These are phyloP conservation scores for Fusarium chaquense DNA, from an alignment of 2,329 filamentous ascomycete species.

Conservation along the genomic window DNA sequence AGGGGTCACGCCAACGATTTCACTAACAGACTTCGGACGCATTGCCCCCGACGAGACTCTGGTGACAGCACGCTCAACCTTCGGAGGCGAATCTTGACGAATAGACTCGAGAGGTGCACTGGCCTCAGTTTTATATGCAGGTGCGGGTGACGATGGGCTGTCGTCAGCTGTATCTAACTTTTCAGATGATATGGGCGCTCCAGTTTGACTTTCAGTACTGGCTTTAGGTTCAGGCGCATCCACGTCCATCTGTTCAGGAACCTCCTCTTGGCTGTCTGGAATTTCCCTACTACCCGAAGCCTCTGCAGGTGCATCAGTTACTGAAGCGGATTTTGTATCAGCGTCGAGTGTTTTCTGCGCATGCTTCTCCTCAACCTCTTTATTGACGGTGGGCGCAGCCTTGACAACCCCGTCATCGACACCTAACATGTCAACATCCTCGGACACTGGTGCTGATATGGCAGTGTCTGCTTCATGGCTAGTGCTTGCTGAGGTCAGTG, in stretches of 20 bases:
- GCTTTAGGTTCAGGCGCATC: slow-evolving; percentile 47
- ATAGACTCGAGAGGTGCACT: slow-evolving; percentile 11
- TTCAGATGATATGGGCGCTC: slow-evolving; percentile 7
- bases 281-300: slow-evolving; percentile 45
- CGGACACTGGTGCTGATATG: neutral
- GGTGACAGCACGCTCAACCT: slow-evolving; percentile 70
- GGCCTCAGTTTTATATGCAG: neutral
- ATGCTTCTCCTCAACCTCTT: slow-evolving; percentile 3
- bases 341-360: neutral
- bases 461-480: slow-evolving; percentile 12
- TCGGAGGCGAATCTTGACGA: slow-evolving; percentile 41
- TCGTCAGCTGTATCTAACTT: slow-evolving; percentile 18
- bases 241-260: slow-evolving; percentile 52
- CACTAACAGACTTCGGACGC: slow-evolving; percentile 77
- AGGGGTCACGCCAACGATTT: slow-evolving; percentile 74
- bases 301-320: slow-evolving; percentile 9
- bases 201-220: slow-evolving; percentile 27
- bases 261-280: slow-evolving; percentile 53
- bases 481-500: neutral
- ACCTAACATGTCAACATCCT: slow-evolving; percentile 18
- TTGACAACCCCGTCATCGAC: slow-evolving; percentile 2
- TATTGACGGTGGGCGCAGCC: neutral
- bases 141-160: slow-evolving; percentile 23
- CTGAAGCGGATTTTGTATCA: neutral
- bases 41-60: slow-evolving; percentile 77